phyloP scores from a whole-genome alignment of 192 early-diverging fungal genomes.

The Coemansia sp. region DNA sequence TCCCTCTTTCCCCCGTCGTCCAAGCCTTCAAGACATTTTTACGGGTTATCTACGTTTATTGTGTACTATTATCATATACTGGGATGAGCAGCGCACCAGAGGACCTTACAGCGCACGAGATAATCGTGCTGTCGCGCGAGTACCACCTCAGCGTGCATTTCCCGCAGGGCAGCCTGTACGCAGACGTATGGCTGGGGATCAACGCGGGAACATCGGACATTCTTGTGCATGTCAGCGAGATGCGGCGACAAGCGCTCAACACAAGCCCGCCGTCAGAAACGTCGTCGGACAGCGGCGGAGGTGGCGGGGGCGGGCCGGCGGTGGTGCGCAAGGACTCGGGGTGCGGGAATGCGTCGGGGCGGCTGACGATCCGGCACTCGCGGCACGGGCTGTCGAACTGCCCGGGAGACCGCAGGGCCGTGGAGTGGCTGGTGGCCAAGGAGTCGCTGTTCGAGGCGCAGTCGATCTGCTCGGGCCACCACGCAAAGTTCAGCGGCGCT shows the following conservation, averaged over 20 bases:
- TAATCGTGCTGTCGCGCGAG: conserved; percentile 32
- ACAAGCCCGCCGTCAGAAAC: conserved; percentile 28
- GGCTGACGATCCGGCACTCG: conserved; percentile 16
- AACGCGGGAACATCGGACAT: conserved; percentile 33
- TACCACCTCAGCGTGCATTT: conserved; percentile 50
- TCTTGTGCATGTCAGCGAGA: conserved; percentile 33
- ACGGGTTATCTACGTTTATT: no score
- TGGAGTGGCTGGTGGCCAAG: conserved; percentile 43
- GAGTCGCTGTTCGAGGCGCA: conserved; percentile 27
- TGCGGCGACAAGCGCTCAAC: conserved; percentile 43
- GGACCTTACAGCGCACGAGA: conserved; percentile 47
- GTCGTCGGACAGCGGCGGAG: not conserved
- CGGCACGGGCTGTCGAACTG: conserved; percentile 42
- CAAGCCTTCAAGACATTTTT: no score
- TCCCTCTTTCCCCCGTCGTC: not conserved
- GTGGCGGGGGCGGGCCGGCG: not conserved
- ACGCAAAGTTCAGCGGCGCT: conserved; percentile 33
- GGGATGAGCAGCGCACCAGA: conserved; percentile 20
- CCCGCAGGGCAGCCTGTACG: conserved; percentile 45
- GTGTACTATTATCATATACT: no score
- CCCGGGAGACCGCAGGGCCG: conserved; percentile 13
- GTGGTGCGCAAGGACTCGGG: conserved; percentile 38
- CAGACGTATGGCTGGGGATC: conserved; percentile 48
- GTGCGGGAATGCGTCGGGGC: conserved; percentile 4
- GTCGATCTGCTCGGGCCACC: conserved; percentile 26